Evolutionary conservation across 2,329 filamentous ascomycete species (phyloP).

Genomic region (Colletotrichum navitas): DNA sequence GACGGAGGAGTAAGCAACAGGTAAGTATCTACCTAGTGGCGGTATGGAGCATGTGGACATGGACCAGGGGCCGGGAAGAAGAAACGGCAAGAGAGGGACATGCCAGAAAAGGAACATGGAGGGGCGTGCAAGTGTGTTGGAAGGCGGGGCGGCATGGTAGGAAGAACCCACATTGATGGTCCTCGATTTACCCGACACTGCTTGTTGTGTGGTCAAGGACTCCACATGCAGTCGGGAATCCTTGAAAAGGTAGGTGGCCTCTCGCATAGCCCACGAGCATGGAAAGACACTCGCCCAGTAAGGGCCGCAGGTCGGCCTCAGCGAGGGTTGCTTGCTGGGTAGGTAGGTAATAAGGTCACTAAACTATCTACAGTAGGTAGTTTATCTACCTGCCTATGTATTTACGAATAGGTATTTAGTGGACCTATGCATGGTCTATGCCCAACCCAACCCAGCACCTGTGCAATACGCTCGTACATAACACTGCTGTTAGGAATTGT

Average conservation of each 20-base stretch:
- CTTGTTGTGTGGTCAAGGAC: conserved; percentile 31
- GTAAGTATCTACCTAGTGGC: neutral
- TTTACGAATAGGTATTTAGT: neutral
- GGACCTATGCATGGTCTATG: conserved; percentile 22
- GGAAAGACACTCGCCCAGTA: conserved; percentile 3
- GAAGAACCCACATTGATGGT: neutral
- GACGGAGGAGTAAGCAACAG: too few species aligned
- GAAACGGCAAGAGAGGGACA: conserved; percentile 2
- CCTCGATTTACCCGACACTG: conserved; percentile 21
- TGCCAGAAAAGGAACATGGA: conserved; percentile 3
- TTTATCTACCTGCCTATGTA: too few species aligned
- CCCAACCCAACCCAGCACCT: conserved; percentile 13
- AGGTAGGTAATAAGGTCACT: too few species aligned
- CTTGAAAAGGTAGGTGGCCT: neutral
- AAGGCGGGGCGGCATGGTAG: neutral
- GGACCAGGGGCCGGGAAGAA: conserved; percentile 24
- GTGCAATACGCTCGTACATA: neutral
- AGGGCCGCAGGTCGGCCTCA: conserved; percentile 30
- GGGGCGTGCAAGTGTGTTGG: neutral
- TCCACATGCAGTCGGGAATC: neutral
- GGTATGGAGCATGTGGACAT: conserved; percentile 12
- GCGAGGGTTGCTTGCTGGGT: neutral
- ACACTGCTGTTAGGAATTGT: neutral
- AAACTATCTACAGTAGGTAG: too few species aligned
- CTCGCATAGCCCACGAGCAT: neutral